Conservation (phyloP, 352 stramenopile genomes). For the Phytophthora nicotianae region DNA sequence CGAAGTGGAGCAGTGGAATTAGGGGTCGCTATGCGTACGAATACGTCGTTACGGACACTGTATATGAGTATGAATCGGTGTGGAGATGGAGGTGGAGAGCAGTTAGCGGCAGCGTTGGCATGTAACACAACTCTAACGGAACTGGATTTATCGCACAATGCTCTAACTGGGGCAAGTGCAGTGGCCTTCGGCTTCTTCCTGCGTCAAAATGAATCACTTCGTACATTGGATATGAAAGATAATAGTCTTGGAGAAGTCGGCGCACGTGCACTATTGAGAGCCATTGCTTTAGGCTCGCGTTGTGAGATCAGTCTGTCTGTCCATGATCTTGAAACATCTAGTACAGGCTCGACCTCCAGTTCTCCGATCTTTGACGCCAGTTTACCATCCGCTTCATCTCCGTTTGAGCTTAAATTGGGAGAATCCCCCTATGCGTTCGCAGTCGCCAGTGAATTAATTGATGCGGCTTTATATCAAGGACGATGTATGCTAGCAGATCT, state of each 20-base stretch:
- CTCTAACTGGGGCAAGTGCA: slow-evolving; percentile 53
- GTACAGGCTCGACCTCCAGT: slow-evolving; percentile 21
- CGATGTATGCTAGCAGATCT: slow-evolving; percentile 56
- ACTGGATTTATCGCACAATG: slow-evolving; percentile 69
- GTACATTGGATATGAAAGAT: slow-evolving; percentile 52
- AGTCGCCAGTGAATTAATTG: slow-evolving; percentile 61
- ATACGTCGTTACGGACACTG: slow-evolving; percentile 47
- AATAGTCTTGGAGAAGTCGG: slow-evolving; percentile 63
- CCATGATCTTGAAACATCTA: slow-evolving; percentile 47
- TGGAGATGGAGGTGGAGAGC: slow-evolving; percentile 62
- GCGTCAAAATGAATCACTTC: slow-evolving; percentile 46
- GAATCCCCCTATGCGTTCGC: slow-evolving; percentile 69
- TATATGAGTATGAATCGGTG: slow-evolving; percentile 78
- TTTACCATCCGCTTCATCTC: slow-evolving; percentile 60
- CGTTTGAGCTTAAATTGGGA: slow-evolving; percentile 56
- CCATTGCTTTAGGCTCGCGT: slow-evolving; percentile 48
- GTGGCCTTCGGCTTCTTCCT: slow-evolving; percentile 70
- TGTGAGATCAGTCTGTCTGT: slow-evolving; percentile 68
- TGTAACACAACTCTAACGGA: slow-evolving; percentile 52
- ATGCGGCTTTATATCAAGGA: slow-evolving; percentile 40
- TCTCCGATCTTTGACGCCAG: slow-evolving; percentile 57
- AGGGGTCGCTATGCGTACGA: slow-evolving; percentile 57
- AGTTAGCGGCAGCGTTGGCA: slow-evolving; percentile 56
- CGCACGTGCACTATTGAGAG: slow-evolving; percentile 55
- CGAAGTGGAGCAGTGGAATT: slow-evolving; percentile 53